Base-by-base conservation (phyloP, 106 monocot genomes). In the Platanthera guangdongensis region DNA sequence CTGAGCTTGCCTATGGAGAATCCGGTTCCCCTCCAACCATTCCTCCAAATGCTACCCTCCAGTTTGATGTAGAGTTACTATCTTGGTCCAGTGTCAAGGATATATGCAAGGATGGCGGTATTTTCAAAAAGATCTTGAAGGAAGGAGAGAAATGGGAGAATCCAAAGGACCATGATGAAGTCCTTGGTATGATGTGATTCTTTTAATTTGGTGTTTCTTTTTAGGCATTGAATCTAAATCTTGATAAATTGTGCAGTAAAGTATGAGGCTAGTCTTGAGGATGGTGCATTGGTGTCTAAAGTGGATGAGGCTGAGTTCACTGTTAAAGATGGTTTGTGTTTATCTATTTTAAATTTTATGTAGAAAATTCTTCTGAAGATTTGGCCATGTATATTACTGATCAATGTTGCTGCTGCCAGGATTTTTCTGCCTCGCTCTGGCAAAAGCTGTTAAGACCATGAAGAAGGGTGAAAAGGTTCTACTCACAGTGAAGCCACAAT, bases 141-240 rank as follows among this genome's bases (percentile, higher is more conserved):
- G 93, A 90, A 68, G 93, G 93, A 48, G 93, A 93, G 76, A 93
- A 93, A 72, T 93, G 93, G 93, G 93, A 93, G 76, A 93, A 90
- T 77, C 90, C 90, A 10, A 93, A 88, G 68, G 93, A 93, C 70
- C 82, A 60, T 6, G 93, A 93, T 81, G 90, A 93, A 86, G 93
- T 93, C 25, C 63, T 86, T 52, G 93, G 92, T 92, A 87, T 46
- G 8, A 54, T 6, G n/a, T 45, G 7, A 45, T 75, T 4, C 25
- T 10, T 52, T 14, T 53, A 28, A 39, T n/a, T 8, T 14, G 16
- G 0, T 77, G 49, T 71, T 64, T 39, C 39, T 39, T 39, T 39
- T 39, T 39, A 39, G 39, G 2, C 39, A 39, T 39, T 39, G 39
- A 39, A 39, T 39, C 39, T 51, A 13, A 18, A 30, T 7, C 2